These are phyloP conservation scores for Claviceps sp. DNA, from an alignment of 2,329 filamentous ascomycete species.

Conservation along the genomic window DNA sequence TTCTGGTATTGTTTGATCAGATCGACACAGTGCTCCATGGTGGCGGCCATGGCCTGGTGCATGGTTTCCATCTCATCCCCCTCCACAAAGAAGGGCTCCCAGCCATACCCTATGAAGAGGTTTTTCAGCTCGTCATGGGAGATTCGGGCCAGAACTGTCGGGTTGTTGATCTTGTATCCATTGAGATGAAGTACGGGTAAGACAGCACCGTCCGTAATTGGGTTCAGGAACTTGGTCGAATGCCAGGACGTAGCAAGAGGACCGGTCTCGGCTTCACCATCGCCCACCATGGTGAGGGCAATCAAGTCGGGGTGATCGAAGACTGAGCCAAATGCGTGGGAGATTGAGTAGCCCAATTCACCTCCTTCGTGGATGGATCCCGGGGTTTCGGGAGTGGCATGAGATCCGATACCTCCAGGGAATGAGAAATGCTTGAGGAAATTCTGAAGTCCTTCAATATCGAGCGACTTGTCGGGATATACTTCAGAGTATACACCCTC, in stretches of 20 bases:
- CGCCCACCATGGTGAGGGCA: conserved; percentile 64
- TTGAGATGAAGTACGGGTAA: conserved; percentile 68
- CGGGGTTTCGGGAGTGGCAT: conserved; percentile 67
- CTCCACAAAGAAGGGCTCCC: conserved; percentile 70
- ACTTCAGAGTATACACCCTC: conserved; percentile 68
- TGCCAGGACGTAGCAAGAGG: conserved; percentile 71
- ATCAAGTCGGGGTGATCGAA: conserved; percentile 66
- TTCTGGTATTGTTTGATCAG: conserved; percentile 60
- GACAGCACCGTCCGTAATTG: conserved; percentile 64
- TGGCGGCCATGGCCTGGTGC: conserved; percentile 73
- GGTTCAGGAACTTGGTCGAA: conserved; percentile 71
- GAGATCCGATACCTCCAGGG: conserved; percentile 64
- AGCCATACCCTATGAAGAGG: conserved; percentile 63
- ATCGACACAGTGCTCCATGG: conserved; percentile 56
- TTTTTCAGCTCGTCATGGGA: conserved; percentile 57
- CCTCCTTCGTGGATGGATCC: conserved; percentile 68
- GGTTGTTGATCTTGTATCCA: conserved; percentile 78
- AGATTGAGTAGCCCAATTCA: conserved; percentile 70
- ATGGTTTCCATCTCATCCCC: conserved; percentile 60
- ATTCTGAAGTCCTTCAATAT: conserved; percentile 53
- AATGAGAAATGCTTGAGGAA: conserved; percentile 81
- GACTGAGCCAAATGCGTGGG: conserved; percentile 64
- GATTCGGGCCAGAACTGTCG: conserved; percentile 59
- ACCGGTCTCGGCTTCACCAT: conserved; percentile 71
- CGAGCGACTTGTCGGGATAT: conserved; percentile 59